phyloP scores from a whole-genome alignment of 2,329 filamentous ascomycete genomes.

The Aspergillus viridinutans region DNA sequence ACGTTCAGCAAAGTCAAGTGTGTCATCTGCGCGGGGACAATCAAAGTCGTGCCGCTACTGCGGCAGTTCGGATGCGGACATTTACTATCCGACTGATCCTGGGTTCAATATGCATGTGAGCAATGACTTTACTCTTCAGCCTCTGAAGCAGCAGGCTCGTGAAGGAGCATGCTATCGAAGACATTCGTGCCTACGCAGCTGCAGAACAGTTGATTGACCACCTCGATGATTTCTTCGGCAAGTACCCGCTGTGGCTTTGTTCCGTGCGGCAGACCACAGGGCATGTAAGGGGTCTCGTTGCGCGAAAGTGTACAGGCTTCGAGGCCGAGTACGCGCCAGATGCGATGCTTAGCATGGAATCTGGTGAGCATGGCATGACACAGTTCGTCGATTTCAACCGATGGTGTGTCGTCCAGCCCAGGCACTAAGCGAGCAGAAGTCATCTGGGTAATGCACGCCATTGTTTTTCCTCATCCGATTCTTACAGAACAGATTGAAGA shows the following conservation, averaged over 20 bases:
- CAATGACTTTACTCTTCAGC: neutral
- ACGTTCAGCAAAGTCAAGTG: neutral
- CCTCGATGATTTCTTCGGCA: slow-evolving; percentile 42
- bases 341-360: neutral
- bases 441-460: no score
- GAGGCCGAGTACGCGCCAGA: neutral
- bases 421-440: no score
- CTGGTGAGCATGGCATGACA: no score
- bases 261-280: slow-evolving; percentile 36
- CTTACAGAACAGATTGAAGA: no score
- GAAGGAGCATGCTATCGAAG: slow-evolving; percentile 57
- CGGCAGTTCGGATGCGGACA: neutral
- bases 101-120: neutral
- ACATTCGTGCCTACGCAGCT: slow-evolving; percentile 52
- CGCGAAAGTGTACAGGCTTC: slow-evolving; percentile 6
- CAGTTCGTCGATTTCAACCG: no score
- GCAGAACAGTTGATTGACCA: slow-evolving; percentile 53
- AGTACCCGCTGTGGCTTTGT: slow-evolving; percentile 59
- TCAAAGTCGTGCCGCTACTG: neutral
- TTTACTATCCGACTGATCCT: neutral
- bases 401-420: no score
- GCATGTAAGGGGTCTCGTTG: slow-evolving; percentile 4
- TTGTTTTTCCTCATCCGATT: no score
- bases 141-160: neutral
- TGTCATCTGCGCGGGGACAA: neutral